These are phyloP conservation scores for Areca catechu DNA, from an alignment of 176 grass and related monocot genomes.

Conservation along the genomic window DNA sequence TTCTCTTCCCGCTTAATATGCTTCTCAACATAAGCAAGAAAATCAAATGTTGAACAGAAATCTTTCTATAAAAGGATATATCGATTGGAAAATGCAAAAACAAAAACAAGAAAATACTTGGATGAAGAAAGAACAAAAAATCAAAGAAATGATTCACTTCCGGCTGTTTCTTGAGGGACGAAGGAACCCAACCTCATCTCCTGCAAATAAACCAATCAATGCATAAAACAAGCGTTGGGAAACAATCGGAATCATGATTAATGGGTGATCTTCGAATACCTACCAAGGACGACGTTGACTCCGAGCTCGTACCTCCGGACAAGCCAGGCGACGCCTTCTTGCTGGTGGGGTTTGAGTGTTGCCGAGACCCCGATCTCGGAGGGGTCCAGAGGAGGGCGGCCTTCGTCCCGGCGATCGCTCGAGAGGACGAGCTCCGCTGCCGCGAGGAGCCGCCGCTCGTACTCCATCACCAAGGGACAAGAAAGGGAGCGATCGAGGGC, in stretches of 20 bases:
- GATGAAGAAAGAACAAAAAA: conserved; percentile 3
- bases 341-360: conserved; percentile 72
- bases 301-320: conserved; percentile 67
- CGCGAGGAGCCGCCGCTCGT: conserved; percentile 45
- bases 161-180: conserved; percentile 49
- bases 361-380: conserved; percentile 45
- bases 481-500: too few species aligned
- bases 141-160: neutral
- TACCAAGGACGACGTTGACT: conserved; percentile 80
- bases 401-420: conserved; percentile 10
- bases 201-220: conserved; percentile 27
- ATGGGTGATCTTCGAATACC: neutral
- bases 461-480: conserved; percentile 15
- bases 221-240: neutral
- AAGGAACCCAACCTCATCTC: conserved; percentile 47
- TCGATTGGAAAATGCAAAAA: too few species aligned
- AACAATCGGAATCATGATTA: neutral
- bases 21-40: too few species aligned
- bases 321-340: conserved; percentile 70
- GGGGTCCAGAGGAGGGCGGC: neutral
- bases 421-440: conserved; percentile 56
- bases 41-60: too few species aligned
- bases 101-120: conserved; percentile 17
- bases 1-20: too few species aligned
- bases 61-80: too few species aligned